Evolutionary conservation across 2,329 filamentous ascomycete genomes (phyloP).

Genomic region (Neofusicoccum sp.): DNA sequence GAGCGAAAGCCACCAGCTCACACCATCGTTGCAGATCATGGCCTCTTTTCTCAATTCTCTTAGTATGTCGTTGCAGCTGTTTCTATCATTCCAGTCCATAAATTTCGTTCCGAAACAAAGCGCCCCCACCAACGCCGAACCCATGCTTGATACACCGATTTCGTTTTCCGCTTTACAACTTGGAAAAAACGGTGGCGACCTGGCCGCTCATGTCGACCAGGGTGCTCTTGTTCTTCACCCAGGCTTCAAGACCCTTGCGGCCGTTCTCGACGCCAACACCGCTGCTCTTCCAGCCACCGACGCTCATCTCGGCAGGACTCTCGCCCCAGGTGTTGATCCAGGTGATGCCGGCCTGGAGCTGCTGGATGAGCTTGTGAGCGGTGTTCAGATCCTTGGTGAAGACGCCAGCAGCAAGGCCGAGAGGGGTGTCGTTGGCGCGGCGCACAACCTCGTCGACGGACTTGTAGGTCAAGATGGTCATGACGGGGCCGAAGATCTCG

Average conservation of each 20-base stretch:
- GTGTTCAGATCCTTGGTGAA: slow-evolving; percentile 75
- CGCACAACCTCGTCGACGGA: slow-evolving; percentile 68
- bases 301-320: slow-evolving; percentile 86
- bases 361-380: slow-evolving; percentile 71
- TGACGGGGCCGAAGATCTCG: slow-evolving; percentile 88
- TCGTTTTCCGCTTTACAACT: slow-evolving; percentile 50
- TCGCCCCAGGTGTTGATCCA: slow-evolving; percentile 97
- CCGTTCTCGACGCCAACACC: slow-evolving; percentile 89
- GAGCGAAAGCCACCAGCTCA: too few relatives aligned
- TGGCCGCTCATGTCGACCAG: slow-evolving; percentile 77
- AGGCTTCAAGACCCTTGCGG: slow-evolving; percentile 74
- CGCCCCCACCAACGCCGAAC: neutral
- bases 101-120: neutral
- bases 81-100: too few relatives aligned
- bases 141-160: slow-evolving; percentile 10
- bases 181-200: slow-evolving; percentile 73
- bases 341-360: slow-evolving; percentile 81
- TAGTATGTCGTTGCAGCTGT: too few relatives aligned
- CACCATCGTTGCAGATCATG: too few relatives aligned
- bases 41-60: too few relatives aligned
- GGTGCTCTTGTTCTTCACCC: slow-evolving; percentile 86
- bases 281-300: slow-evolving; percentile 90
- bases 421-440: slow-evolving; percentile 74
- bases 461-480: slow-evolving; percentile 76
- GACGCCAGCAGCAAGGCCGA: slow-evolving; percentile 82